These are phyloP conservation scores for Selaginella moellendorffii DNA, from an alignment of 75 land plant species.

Conservation along the genomic window DNA sequence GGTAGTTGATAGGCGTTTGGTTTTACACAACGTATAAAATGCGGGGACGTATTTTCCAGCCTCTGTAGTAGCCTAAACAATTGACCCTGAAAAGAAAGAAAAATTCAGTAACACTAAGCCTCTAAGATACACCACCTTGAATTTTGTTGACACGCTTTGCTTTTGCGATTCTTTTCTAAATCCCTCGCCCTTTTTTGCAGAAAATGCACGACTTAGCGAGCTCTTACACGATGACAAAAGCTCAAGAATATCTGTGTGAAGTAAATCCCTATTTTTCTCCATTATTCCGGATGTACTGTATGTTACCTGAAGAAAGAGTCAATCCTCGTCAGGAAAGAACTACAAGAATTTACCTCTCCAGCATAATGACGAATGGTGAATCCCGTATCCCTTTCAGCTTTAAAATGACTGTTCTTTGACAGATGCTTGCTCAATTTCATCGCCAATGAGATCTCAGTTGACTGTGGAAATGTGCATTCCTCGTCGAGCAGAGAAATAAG, in stretches of 20 bases:
- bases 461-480: constrained; percentile 71
- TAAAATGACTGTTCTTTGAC: constrained; percentile 44
- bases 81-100: constrained; percentile 38
- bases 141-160: constrained; percentile 72
- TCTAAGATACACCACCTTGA: constrained; percentile 42
- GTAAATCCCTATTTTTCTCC: constrained; percentile 85
- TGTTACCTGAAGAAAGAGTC: constrained; percentile 48
- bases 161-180: constrained; percentile 38
- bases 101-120: not conserved
- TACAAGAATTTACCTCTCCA: constrained; percentile 99
- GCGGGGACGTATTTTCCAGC: constrained; percentile 72
- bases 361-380: constrained; percentile 75
- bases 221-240: constrained; percentile 50
- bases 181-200: constrained; percentile 30
- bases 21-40: constrained; percentile 86
- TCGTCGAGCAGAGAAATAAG: constrained; percentile 77
- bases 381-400: constrained; percentile 49
- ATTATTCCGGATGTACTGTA: constrained; percentile 77
- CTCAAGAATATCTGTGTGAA: constrained; percentile 54
- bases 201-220: too few relatives aligned
- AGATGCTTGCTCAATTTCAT: constrained; percentile 79
- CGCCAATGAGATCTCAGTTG: constrained; percentile 74
- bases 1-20: constrained; percentile 67
- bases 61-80: constrained; percentile 68
- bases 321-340: too few relatives aligned